Conservation (phyloP, 345 rosid species). For the Trapa bicornis region DNA sequence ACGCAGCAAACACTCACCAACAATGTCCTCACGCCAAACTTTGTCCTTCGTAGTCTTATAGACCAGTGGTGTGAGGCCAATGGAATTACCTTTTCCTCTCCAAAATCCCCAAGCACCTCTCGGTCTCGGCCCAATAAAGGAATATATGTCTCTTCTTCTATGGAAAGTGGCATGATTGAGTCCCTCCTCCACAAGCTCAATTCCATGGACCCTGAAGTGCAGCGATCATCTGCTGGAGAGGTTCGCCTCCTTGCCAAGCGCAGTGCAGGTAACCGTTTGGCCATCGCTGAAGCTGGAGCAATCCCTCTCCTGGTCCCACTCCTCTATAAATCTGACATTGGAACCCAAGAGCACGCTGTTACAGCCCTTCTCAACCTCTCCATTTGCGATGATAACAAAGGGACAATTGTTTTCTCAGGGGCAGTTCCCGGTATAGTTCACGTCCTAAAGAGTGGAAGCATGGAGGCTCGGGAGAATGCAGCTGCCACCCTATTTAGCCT, state of each 20-base stretch:
- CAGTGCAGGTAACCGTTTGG: constrained; percentile 89
- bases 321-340: constrained; percentile 72
- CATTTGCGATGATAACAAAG: constrained; percentile 92
- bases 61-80: constrained; percentile 96
- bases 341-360: constrained; percentile 90
- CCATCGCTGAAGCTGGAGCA: constrained; percentile 98
- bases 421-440: constrained; percentile 92
- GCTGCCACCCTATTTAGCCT: constrained; percentile 98
- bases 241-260: constrained; percentile 96
- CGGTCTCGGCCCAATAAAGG: constrained; percentile 48
- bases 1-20: constrained; percentile 70
- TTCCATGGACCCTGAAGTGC: constrained; percentile 65
- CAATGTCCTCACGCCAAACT: constrained; percentile 70
- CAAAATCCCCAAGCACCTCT: constrained; percentile 51
- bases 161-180: constrained; percentile 62
- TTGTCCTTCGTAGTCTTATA: constrained; percentile 87
- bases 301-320: constrained; percentile 80
- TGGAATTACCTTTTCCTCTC: constrained; percentile 45
- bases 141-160: constrained; percentile 51
- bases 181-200: constrained; percentile 70
- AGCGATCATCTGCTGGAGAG: constrained; percentile 77
- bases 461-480: constrained; percentile 98
- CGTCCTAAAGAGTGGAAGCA: constrained; percentile 93
- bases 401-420: constrained; percentile 67
- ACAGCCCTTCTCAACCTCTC: constrained; percentile 95